phyloP scores from a whole-genome alignment of 164 flowering plant species.

The Tetrastigma voinierianum region DNA sequence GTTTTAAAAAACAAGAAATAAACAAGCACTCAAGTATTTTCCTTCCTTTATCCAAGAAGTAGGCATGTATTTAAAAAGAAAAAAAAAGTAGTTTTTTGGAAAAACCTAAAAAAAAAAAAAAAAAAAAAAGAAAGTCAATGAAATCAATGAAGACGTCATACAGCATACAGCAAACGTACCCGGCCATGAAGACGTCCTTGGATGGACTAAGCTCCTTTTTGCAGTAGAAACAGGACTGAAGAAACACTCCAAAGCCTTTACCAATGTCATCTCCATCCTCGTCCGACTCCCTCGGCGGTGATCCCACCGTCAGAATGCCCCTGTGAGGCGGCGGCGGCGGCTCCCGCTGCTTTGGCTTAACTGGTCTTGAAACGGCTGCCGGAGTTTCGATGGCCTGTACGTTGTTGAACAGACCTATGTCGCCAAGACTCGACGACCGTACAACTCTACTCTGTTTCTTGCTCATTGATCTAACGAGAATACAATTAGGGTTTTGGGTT shows the following conservation, averaged over 20 bases:
- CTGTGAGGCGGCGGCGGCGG: background rate
- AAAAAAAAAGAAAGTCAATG: background rate
- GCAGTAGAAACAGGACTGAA: slow-evolving; percentile 20
- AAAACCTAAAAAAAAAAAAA: background rate
- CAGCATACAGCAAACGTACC: slow-evolving; percentile 9
- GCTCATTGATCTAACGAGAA: slow-evolving; percentile 10
- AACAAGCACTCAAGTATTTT: too few relatives aligned
- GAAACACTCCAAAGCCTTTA: slow-evolving; percentile 15
- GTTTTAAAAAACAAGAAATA: too few relatives aligned
- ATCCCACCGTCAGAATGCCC: slow-evolving; percentile 5
- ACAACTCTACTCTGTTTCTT: slow-evolving; percentile 7
- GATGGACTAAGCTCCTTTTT: slow-evolving; percentile 13
- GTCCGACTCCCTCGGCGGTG: slow-evolving; percentile 8
- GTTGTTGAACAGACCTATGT: slow-evolving; percentile 4
- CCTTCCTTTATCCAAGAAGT: too few relatives aligned
- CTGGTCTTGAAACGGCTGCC: background rate
- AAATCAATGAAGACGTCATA: background rate
- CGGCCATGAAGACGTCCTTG: slow-evolving; percentile 20
- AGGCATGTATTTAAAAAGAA: too few relatives aligned
- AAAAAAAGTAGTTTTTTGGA: background rate
- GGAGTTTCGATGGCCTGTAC: slow-evolving; percentile 1
- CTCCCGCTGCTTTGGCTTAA: background rate
- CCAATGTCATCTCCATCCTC: background rate
- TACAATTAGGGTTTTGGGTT: background rate
- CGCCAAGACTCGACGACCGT: slow-evolving; percentile 20